Percentiles rank a stretch among this genome's conserved stretches.
phyloP scores from a whole-genome alignment of 2,329 filamentous ascomycete species.

The Beauveria pseudobassiana region DNA sequence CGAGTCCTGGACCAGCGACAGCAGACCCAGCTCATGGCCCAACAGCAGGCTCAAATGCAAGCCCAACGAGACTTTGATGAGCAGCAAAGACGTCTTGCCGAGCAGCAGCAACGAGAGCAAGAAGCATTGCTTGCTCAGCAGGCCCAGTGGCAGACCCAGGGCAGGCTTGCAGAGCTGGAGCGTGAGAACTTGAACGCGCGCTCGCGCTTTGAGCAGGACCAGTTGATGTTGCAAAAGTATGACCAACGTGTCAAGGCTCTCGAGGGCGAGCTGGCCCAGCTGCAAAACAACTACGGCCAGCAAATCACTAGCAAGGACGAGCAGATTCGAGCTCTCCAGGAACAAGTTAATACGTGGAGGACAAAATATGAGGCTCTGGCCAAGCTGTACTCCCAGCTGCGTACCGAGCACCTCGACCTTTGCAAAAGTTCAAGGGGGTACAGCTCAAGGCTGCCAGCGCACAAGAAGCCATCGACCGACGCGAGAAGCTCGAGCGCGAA shows the following conservation, averaged over 20 bases:
- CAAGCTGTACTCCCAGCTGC: slow-evolving; percentile 93
- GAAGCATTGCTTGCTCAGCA: slow-evolving; percentile 86
- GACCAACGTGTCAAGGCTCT: slow-evolving; percentile 89
- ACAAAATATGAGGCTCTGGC: slow-evolving; percentile 94
- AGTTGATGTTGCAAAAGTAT: slow-evolving; percentile 94
- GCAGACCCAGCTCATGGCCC: slow-evolving; percentile 69
- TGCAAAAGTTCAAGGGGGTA: slow-evolving; percentile 93
- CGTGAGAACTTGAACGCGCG: slow-evolving; percentile 90
- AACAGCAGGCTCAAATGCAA: slow-evolving; percentile 75
- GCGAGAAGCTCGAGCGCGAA: slow-evolving; percentile 93
- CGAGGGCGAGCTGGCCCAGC: slow-evolving; percentile 75
- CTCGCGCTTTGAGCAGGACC: slow-evolving; percentile 94
- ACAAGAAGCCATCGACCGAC: slow-evolving; percentile 89
- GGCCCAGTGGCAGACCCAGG: slow-evolving; percentile 87
- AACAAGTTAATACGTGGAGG: slow-evolving; percentile 96
- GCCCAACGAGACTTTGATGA: slow-evolving; percentile 95
- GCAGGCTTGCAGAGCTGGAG: slow-evolving; percentile 90
- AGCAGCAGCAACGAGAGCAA: slow-evolving; percentile 85
- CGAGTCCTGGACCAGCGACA: slow-evolving; percentile 80
- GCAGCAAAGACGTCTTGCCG: slow-evolving; percentile 77
- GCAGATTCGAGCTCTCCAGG: slow-evolving; percentile 84
- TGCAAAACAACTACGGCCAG: slow-evolving; percentile 76
- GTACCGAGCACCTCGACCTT: slow-evolving; percentile 90
- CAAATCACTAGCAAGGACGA: slow-evolving; percentile 88
- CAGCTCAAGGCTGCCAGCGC: slow-evolving; percentile 95